Evolutionary conservation across 2,329 filamentous ascomycete genomes (phyloP), one percentile per base, ranked within the genome.

Genomic region (Periconia sp.): DNA sequence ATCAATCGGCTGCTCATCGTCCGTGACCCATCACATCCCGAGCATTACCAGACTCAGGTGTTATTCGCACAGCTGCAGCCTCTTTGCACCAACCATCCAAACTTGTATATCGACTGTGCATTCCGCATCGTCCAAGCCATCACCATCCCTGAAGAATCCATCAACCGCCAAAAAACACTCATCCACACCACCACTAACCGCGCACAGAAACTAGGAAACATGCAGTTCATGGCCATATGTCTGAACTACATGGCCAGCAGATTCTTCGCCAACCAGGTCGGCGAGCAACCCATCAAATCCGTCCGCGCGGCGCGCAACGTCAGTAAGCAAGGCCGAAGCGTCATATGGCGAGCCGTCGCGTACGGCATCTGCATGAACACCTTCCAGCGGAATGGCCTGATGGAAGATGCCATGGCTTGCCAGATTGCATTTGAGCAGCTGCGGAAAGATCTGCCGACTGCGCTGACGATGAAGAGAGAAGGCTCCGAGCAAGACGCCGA

Each of bases 201-300:
- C 40, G 89, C 91, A 2, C 81, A 96, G 59, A 78, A 79, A 8
- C 86, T 88, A 9, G 80, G 81, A 50, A 96, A 96, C 69, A 85
- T 85, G 30, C 89, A 95, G 59, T 88, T 92, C 50, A 82, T 92
- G n/a, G 87, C 87, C 45, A 89, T 97, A 59, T 87, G 89, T 6
- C 83, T 97, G 54, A 92, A 87, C 61, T 87, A 94, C 59, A 95
- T 97, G 89, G 88, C 89, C 49, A 86, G 83, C 66, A 84, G 86
- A 48, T 89, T 96, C 65, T 97, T 92, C 72, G 87, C 88, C 44
- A 88, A 89, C 54, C 88, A 92, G 14, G 85, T 95, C 3, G 91
- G 91, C 47, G 75, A 77, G 37, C 78, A 81, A 59, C 75, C 84
- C 1, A 75, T 82, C 43, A 80, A 80, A 54, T 82, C 81, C 44